These are phyloP conservation scores for Phylloboletellus chloephorus DNA, from an alignment of 1,284 basidiomycete species.

Conservation along the genomic window DNA sequence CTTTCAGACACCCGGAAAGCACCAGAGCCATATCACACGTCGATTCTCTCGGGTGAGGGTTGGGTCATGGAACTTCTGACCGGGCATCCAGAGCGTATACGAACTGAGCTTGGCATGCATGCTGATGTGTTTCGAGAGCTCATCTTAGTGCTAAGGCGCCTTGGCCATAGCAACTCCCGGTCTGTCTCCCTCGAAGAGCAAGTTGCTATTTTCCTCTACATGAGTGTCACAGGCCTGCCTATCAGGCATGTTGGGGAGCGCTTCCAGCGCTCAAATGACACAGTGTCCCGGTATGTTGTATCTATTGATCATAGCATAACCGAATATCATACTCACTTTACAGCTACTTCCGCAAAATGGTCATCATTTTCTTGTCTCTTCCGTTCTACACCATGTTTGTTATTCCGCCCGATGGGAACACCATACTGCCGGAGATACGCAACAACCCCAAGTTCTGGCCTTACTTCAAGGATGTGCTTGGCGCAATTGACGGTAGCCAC, in stretches of 20 bases:
- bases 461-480: conserved; percentile 6
- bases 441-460: conserved; percentile 2
- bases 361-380: neutral
- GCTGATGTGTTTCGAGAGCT: neutral
- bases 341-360: neutral
- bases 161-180: neutral
- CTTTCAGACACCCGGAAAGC: no score
- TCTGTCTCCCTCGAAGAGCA: conserved; percentile 11
- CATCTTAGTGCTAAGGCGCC: neutral
- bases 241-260: conserved; percentile 11
- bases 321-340: neutral
- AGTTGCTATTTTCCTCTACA: conserved; percentile 21
- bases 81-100: conserved; percentile 17
- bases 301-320: no score
- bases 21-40: conserved; percentile 18
- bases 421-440: neutral
- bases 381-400: conserved; percentile 1
- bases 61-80: conserved; percentile 19
- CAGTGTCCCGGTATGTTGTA: conserved; percentile 13
- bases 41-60: conserved; percentile 10
- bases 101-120: conserved; percentile 11
- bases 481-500: conserved; percentile 5
- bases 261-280: conserved; percentile 19
- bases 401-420: neutral
- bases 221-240: conserved; percentile 10